Evolutionary conservation across 1,139 yeast species (phyloP), one percentile per base, ranked within the genome.

Genomic region (Ogataea hybrid): DNA sequence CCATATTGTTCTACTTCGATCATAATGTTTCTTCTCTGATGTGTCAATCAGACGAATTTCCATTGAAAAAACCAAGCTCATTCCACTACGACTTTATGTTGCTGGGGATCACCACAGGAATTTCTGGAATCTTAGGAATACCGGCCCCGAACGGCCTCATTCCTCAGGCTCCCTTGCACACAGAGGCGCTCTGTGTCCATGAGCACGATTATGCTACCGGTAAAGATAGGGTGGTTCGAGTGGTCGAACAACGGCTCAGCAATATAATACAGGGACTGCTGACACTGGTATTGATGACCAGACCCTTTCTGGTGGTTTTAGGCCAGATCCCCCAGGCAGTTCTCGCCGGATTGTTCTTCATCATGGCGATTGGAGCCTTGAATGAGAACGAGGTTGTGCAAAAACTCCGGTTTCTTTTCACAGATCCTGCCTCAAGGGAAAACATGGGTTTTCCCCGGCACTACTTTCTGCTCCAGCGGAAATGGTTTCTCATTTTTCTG

Each of bases 111-210:
- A 84, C 92, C 5, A 92, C 97, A 0, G 95, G 96, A 0, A 61
- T 90, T 2, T 73, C 96, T 3, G 97, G 97, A 0, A 63, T 90
- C 1, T 58, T 92, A 10, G 98, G 98, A 0, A 72, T 92, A 2
- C 98, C 97, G 0, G 89, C 97, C 2, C 97, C 97, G 0, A 92
- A 92, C 63, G 98, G 98, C 0, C 69, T 92, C 28, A 90, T 92
- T 32, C 98, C 98, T 0, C 98, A 92, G 62, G 97, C 97, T 0
- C 98, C 97, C 0, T 63, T 92, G 32, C 98, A 92, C 57, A 89
- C 97, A 0, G 77, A 74, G 41, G 80, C 96, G 0, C 65, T 92
- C 28, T 78, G 88, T 32, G 81, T 87, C 4, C 75, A 73, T 48
- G 77, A 77, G 47, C 64, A 64, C 37, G 65, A 61, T 39, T 50